Conservation (phyloP, 345 rosid species). For the Bretschneidera sinensis region DNA sequence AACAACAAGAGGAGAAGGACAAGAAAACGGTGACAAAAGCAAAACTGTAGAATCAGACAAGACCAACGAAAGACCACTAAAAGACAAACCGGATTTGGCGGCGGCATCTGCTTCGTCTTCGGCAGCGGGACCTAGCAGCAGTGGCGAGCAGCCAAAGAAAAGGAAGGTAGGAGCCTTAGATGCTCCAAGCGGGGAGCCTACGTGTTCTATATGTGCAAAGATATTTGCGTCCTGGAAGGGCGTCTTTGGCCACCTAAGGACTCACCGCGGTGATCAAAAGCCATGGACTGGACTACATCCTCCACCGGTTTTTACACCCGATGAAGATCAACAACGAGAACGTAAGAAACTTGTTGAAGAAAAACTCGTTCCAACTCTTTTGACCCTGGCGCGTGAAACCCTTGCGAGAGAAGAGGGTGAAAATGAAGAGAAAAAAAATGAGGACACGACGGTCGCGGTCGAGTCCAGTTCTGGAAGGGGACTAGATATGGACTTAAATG, state of each 20-base stretch:
- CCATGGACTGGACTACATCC: conserved; percentile 25
- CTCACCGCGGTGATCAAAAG: conserved; percentile 18
- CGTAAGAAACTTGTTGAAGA: not conserved
- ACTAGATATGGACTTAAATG: conserved; percentile 16
- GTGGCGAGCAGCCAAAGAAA: conserved; percentile 1
- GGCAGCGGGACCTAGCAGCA: too few relatives aligned
- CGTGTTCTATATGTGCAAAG: conserved; percentile 24
- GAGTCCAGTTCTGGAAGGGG: too few relatives aligned
- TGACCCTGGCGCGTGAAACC: not conserved
- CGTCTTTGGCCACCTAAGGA: conserved; percentile 33
- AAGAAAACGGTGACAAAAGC: not conserved
- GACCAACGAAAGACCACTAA: too few relatives aligned
- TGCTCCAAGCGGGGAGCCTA: conserved; percentile 13
- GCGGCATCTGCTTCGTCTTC: too few relatives aligned
- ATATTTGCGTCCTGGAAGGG: conserved; percentile 29
- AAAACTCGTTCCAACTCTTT: conserved; percentile 1
- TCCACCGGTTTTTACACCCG: conserved; percentile 18
- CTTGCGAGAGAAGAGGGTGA: not conserved
- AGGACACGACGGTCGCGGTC: too few relatives aligned
- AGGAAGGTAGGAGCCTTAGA: conserved; percentile 4
- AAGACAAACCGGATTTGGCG: too few relatives aligned
- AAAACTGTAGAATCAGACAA: not conserved
- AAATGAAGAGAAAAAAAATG: too few relatives aligned
- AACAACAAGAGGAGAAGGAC: not conserved
- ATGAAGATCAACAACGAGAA: not conserved